Percentiles rank a stretch among this genome's conserved stretches.
phyloP scores from a whole-genome alignment of 148 eudicot genomes.

The Rhododendron molle region DNA sequence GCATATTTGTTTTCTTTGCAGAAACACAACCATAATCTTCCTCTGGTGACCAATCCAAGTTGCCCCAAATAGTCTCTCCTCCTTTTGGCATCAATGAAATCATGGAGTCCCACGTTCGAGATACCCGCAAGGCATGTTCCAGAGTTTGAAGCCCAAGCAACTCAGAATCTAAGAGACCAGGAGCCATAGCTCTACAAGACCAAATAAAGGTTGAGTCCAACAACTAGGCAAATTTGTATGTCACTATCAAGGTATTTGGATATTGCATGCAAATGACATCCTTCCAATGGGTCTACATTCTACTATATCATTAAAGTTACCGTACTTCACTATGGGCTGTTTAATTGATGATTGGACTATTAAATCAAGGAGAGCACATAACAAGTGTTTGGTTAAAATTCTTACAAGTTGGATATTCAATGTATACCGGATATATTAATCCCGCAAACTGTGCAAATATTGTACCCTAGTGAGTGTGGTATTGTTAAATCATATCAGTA shows the following conservation, averaged over 20 bases:
- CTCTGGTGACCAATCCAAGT: conserved; percentile 64
- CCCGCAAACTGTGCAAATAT: background rate
- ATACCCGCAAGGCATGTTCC: conserved; percentile 50
- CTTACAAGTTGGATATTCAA: background rate
- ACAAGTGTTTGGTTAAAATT: background rate
- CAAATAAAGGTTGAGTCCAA: background rate
- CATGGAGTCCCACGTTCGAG: conserved; percentile 63
- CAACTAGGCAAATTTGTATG: background rate
- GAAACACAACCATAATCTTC: conserved; percentile 40
- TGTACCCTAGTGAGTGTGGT: background rate
- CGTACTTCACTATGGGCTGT: background rate
- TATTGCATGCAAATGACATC: conserved; percentile 1
- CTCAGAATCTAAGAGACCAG: conserved; percentile 51
- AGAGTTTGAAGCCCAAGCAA: conserved; percentile 51
- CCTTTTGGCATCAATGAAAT: conserved; percentile 65
- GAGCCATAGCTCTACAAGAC: conserved; percentile 56
- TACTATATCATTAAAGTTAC: background rate
- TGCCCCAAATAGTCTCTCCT: conserved; percentile 65
- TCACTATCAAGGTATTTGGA: background rate
- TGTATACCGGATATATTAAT: background rate
- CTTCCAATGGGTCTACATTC: background rate
- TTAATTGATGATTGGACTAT: background rate
- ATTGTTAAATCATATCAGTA: background rate
- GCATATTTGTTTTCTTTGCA: conserved; percentile 16
- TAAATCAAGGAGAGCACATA: background rate